Evolutionary conservation across 2,329 filamentous ascomycete genomes (phyloP), one percentile per base, ranked within the genome.

Genomic region (Penicillium sp.): DNA sequence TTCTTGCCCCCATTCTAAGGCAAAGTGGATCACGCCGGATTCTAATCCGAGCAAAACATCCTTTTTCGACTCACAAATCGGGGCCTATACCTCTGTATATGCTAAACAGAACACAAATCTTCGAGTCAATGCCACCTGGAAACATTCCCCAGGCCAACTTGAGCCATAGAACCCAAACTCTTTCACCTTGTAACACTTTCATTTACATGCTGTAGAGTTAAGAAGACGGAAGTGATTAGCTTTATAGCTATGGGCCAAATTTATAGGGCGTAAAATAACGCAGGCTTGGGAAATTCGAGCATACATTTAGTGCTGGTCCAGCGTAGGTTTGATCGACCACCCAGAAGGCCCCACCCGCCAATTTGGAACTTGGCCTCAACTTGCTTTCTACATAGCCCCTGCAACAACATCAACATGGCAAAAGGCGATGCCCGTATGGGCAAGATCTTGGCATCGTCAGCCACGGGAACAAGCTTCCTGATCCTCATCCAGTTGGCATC

Each of bases 401-500:
- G 10, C 32, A 34, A 36, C 13, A 22, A 14, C 27, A 36, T 32
- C 13, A 18, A 9, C 10, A 67, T 70, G 67, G 45, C 57, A 29
- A 54, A 48, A 36, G 54, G 51, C 32, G 55, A 62, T 53, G 58
- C 58, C 50, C 49, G 31, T 49, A 55, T 58, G 45, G 62, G 61
- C 50, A 59, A 48, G 24, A 56, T 67, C 44, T 52, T 69, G 48
- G 60, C 61, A 24, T 69, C 68, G 11, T 67, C 72, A 42, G 82
- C 90, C 48, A 84, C 85, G 55, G 91, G 90, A 52, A 91, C 91
- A 49, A 89, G 89, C 13, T 87, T 94, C 67, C 84, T 99, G 62
- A 95, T 99, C 69, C 77, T 90, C 48, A 85, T 97, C 42, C 94
- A 97, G 75, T 81, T 99, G 59, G 81, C 82, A 42, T 97, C 93